Evolutionary conservation across 2,329 filamentous ascomycete species (phyloP).

Genomic region (Hortaea werneckii): DNA sequence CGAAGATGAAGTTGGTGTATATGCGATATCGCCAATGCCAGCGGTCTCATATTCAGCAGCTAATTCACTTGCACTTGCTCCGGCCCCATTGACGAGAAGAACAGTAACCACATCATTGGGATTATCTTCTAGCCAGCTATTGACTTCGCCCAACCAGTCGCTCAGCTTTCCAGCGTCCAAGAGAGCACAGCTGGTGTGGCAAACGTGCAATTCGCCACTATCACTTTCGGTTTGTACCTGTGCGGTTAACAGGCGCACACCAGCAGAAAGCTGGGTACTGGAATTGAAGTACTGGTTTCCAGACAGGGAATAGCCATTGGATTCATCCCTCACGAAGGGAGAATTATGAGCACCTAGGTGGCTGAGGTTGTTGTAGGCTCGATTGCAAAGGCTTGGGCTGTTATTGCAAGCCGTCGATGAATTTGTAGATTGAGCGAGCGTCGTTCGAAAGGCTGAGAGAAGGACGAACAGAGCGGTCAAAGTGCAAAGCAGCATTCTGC

Average conservation of each 20-base stretch:
- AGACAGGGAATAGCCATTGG: constrained; percentile 50
- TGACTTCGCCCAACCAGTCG: constrained; percentile 54
- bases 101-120: constrained; percentile 67
- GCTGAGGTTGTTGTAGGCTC: constrained; percentile 64
- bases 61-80: constrained; percentile 45
- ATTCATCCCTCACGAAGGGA: constrained; percentile 57
- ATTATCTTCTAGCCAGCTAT: constrained; percentile 58
- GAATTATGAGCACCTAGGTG: constrained; percentile 68
- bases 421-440: constrained; percentile 18
- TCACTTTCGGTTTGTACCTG: constrained; percentile 53
- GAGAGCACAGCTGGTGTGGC: constrained; percentile 57
- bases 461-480: not conserved
- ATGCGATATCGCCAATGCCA: constrained; percentile 53
- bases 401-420: constrained; percentile 59
- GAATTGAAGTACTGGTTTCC: constrained; percentile 69
- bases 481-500: not conserved
- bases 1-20: constrained; percentile 34
- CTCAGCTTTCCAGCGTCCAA: constrained; percentile 59
- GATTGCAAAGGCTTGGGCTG: constrained; percentile 61
- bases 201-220: constrained; percentile 46
- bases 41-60: constrained; percentile 46
- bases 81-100: constrained; percentile 60
- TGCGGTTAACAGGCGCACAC: constrained; percentile 59
- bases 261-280: constrained; percentile 58
- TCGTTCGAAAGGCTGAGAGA: not conserved